Percentiles rank a stretch among this genome's conserved stretches.
Evolutionary conservation across 2,329 filamentous ascomycete genomes (phyloP).

Genomic region (Cordyceps cicadae): DNA sequence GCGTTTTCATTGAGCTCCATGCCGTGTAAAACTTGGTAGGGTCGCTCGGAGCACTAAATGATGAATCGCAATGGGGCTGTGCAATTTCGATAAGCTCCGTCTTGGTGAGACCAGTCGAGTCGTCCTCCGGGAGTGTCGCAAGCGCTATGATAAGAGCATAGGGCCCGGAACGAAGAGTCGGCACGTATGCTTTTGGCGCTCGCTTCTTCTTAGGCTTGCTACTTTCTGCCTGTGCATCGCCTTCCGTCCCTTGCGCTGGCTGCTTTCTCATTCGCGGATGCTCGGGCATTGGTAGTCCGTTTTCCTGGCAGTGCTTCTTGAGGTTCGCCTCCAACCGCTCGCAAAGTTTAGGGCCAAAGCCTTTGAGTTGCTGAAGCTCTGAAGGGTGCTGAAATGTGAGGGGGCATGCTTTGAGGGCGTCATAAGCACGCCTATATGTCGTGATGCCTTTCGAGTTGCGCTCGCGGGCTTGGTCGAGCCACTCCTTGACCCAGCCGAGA

Average conservation of each 20-base stretch:
- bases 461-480: slow-evolving; percentile 61
- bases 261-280: slow-evolving; percentile 39
- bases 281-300: slow-evolving; percentile 60
- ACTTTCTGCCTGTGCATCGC: slow-evolving; percentile 16
- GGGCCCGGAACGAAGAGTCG: slow-evolving; percentile 60
- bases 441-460: slow-evolving; percentile 61
- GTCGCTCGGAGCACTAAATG: slow-evolving; percentile 60
- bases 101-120: slow-evolving; percentile 53
- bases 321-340: slow-evolving; percentile 57
- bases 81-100: slow-evolving; percentile 58
- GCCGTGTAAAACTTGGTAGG: slow-evolving; percentile 67
- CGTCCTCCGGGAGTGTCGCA: slow-evolving; percentile 47
- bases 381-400: slow-evolving; percentile 63
- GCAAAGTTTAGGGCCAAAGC: slow-evolving; percentile 65
- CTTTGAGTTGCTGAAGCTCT: slow-evolving; percentile 63
- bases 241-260: slow-evolving; percentile 26
- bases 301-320: slow-evolving; percentile 53
- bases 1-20: slow-evolving; percentile 74
- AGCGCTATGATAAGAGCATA: slow-evolving; percentile 66
- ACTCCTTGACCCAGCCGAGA: slow-evolving; percentile 67
- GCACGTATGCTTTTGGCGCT: slow-evolving; percentile 61
- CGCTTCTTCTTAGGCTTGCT: slow-evolving; percentile 47
- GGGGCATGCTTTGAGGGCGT: slow-evolving; percentile 68
- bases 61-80: slow-evolving; percentile 64
- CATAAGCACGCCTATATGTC: slow-evolving; percentile 69